Evolutionary conservation across 2,329 filamentous ascomycete genomes (phyloP).

Genomic region (Pseudogymnoascus sp.): DNA sequence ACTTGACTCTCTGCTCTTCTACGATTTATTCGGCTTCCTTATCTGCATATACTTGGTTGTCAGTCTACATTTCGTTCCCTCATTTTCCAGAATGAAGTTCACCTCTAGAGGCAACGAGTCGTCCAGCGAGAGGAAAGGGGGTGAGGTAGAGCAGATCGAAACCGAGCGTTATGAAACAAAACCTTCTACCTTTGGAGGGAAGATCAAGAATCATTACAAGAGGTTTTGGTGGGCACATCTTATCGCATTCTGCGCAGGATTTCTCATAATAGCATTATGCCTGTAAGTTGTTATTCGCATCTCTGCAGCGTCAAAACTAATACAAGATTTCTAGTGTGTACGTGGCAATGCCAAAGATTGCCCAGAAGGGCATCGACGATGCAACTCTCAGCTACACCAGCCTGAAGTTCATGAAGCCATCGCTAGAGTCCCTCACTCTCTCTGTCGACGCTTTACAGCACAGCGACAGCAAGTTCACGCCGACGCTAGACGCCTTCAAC

Average conservation of each 20-base stretch:
- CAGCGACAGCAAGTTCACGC: slow-evolving; percentile 42
- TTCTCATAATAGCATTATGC: slow-evolving; percentile 45
- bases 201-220: slow-evolving; percentile 24
- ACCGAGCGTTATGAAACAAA: neutral
- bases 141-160: slow-evolving; percentile 15
- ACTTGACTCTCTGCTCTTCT: neutral
- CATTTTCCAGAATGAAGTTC: neutral
- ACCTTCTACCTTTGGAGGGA: slow-evolving; percentile 13
- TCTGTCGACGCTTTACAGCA: slow-evolving; percentile 39
- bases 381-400: slow-evolving; percentile 41
- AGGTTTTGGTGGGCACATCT: slow-evolving; percentile 47
- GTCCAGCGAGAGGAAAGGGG: slow-evolving; percentile 9
- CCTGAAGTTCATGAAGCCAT: slow-evolving; percentile 43
- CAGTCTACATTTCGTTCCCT: neutral
- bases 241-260: slow-evolving; percentile 39
- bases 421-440: slow-evolving; percentile 38
- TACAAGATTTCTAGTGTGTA: slow-evolving; percentile 36
- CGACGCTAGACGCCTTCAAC: slow-evolving; percentile 44
- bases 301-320: neutral
- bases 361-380: slow-evolving; percentile 43
- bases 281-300: slow-evolving; percentile 36
- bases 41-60: neutral
- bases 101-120: neutral
- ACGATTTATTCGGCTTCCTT: neutral
- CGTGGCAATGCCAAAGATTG: slow-evolving; percentile 49